Evolutionary conservation across 192 early-diverging fungal species (phyloP).

Genomic region (Gamsiella multidivaricata): DNA sequence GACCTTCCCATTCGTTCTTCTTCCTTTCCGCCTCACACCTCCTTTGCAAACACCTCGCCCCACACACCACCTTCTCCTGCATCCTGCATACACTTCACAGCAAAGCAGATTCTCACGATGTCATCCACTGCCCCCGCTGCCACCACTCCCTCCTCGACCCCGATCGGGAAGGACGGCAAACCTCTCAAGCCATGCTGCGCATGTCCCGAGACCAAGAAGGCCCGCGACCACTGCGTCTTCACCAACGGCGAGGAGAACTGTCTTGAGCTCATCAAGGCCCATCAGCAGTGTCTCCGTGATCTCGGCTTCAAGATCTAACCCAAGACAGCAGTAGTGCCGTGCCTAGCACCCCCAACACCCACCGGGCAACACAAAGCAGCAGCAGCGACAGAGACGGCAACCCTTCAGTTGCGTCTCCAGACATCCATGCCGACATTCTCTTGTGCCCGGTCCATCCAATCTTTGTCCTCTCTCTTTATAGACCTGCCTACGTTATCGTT

Average conservation of each 20-base stretch:
- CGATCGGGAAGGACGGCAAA: constrained; percentile 62
- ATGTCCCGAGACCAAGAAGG: constrained; percentile 94
- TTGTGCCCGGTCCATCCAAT: background rate
- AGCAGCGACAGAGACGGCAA: background rate
- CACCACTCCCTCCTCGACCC: constrained; percentile 1
- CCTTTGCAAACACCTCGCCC: no score
- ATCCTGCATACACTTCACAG: no score
- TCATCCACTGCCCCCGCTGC: constrained; percentile 1
- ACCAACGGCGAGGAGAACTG: constrained; percentile 90
- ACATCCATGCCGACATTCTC: no score
- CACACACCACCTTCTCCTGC: no score
- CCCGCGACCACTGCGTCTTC: constrained; percentile 90
- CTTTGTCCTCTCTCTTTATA: background rate
- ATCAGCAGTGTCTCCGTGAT: constrained; percentile 90
- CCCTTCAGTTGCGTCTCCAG: no score
- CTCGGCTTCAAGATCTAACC: constrained; percentile 91
- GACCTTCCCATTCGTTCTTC: no score
- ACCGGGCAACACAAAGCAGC: background rate
- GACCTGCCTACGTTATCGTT: constrained; percentile 3
- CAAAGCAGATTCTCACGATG: constrained; percentile 10
- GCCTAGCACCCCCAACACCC: background rate
- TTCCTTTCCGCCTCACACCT: no score
- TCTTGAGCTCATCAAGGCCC: constrained; percentile 85
- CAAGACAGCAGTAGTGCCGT: background rate
- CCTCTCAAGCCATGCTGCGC: constrained; percentile 94